Percentiles rank a stretch among this genome's conserved stretches.
Evolutionary conservation across 768 basidiomycete species (phyloP).

Genomic region (Pleurotus sapidus): DNA sequence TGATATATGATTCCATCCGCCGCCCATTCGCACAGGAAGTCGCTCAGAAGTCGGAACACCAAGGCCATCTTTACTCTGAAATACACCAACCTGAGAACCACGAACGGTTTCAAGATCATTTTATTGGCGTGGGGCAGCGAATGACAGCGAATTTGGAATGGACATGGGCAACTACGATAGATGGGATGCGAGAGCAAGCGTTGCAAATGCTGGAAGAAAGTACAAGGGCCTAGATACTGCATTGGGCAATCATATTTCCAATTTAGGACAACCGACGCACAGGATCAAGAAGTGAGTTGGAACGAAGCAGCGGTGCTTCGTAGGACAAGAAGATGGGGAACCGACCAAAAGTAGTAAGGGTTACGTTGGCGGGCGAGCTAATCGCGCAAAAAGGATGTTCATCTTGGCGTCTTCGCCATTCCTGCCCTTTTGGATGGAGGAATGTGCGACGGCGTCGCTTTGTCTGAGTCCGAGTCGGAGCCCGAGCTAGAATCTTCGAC

Average conservation of each 20-base stretch:
- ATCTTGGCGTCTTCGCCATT: neutral
- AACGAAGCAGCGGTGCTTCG: neutral
- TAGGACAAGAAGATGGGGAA: neutral
- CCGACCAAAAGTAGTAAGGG: too few species aligned
- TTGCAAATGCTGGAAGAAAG: neutral
- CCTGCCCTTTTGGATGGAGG: conserved; percentile 58
- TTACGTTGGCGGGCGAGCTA: too few species aligned
- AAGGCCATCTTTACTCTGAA: neutral
- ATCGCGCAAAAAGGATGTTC: too few species aligned
- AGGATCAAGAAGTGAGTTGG: neutral
- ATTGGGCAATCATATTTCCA: conserved; percentile 3
- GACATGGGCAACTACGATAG: conserved; percentile 3
- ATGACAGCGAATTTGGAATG: neutral
- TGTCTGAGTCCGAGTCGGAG: conserved; percentile 28
- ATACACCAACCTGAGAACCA: neutral
- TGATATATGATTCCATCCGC: neutral
- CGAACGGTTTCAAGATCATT: neutral
- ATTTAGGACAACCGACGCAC: neutral
- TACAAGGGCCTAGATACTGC: neutral
- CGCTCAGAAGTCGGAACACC: neutral
- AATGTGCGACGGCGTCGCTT: conserved; percentile 51
- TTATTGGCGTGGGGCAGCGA: neutral
- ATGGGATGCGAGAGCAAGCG: neutral
- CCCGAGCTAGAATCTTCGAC: conserved; percentile 38
- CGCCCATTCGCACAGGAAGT: neutral